phyloP scores from a whole-genome alignment of 768 basidiomycete species.

The Clavaria fumosa region DNA sequence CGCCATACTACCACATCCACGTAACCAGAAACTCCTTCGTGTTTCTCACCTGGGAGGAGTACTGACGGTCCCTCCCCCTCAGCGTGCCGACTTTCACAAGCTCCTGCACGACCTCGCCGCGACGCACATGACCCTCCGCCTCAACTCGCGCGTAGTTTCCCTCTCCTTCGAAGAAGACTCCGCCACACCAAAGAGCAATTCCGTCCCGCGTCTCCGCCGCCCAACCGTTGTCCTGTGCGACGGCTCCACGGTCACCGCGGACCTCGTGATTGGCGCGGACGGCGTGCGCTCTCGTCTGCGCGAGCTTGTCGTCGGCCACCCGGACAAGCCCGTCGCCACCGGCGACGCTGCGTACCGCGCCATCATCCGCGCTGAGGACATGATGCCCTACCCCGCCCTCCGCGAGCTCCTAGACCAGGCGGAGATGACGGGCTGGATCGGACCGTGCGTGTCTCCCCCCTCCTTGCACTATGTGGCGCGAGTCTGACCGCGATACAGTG shows the following conservation, averaged over 20 bases:
- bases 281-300: constrained; percentile 18
- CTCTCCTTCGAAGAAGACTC: too few relatives aligned
- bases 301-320: constrained; percentile 32
- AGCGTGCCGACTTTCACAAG: constrained; percentile 35
- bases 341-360: constrained; percentile 53
- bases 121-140: constrained; percentile 22
- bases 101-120: constrained; percentile 22
- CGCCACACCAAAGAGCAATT: too few relatives aligned
- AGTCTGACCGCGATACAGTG: too few relatives aligned
- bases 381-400: constrained; percentile 38
- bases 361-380: constrained; percentile 27
- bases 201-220: constrained; percentile 5
- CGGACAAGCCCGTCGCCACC: constrained; percentile 32
- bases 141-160: constrained; percentile 21
- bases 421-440: constrained; percentile 48
- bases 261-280: constrained; percentile 10
- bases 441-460: too few relatives aligned
- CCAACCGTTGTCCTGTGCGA: constrained; percentile 25
- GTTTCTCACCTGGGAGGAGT: background rate
- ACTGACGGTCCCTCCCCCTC: constrained; percentile 13
- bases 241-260: constrained; percentile 25
- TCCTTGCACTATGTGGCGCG: too few relatives aligned
- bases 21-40: constrained; percentile 13
- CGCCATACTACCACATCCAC: constrained; percentile 23
- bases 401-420: constrained; percentile 30